Percentiles rank a stretch among this genome's conserved stretches.
Evolutionary conservation across 306 rosid genomes (phyloP).

Genomic region (Senna siamea): DNA sequence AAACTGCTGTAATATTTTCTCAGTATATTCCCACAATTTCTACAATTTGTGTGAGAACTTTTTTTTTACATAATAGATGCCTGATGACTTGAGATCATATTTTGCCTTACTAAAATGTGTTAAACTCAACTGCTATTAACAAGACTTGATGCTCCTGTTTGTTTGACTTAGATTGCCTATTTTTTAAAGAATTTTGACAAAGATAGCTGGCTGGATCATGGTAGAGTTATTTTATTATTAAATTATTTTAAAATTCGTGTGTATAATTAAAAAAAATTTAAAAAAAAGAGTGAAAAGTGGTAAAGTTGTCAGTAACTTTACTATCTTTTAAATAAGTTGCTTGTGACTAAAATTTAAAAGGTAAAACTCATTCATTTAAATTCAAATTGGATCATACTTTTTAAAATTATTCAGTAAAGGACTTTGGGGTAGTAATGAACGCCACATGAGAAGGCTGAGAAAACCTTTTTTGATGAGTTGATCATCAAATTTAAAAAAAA

Average conservation of each 20-base stretch:
- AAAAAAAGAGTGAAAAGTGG: too few species aligned
- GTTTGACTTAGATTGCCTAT: neutral
- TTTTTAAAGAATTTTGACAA: neutral
- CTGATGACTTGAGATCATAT: constrained; percentile 5
- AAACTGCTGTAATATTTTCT: constrained; percentile 7
- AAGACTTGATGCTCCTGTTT: neutral
- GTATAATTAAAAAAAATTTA: too few species aligned
- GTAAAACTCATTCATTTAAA: neutral
- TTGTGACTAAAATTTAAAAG: too few species aligned
- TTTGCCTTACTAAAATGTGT: neutral
- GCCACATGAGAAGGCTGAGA: too few species aligned
- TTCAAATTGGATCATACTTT: neutral
- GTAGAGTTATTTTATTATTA: too few species aligned
- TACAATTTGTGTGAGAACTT: constrained; percentile 10
- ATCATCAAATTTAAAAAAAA: too few species aligned
- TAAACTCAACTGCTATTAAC: constrained; percentile 22
- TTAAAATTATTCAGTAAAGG: neutral
- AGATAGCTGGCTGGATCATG: too few species aligned
- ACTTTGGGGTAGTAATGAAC: too few species aligned
- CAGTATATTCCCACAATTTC: constrained; percentile 6
- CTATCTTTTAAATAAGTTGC: too few species aligned
- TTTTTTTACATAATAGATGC: constrained; percentile 27
- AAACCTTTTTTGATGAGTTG: too few species aligned
- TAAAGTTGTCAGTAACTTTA: too few species aligned
- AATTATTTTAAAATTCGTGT: too few species aligned